Base-by-base conservation (phyloP, 257 asterid species). In the Solanum chiquidenum region DNA sequence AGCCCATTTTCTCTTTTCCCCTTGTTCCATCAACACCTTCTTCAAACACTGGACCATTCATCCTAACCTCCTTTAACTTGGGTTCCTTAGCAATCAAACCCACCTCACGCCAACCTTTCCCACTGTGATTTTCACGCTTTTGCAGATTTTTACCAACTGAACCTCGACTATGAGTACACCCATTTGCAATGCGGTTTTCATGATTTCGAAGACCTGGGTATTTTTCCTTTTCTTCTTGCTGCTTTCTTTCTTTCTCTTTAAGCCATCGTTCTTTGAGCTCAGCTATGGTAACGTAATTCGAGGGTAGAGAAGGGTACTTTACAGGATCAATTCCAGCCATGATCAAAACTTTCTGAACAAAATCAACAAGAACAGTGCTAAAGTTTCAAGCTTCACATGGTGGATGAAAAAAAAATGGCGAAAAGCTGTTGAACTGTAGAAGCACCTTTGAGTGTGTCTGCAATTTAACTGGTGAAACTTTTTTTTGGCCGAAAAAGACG, bases 211-310 rank as follows among this genome's bases (percentile, higher is more conserved):
- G 38, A 27, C 33, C 79, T 75, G 72, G 68, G 82, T 68, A 77
- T n/a, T 20, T 62, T 12, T 87, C 66, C 60, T 91, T 80, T 31
- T 88, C 86, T 73, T 84, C 83, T 73, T 88, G 88, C 46, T 89
- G 79, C 46, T 87, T 80, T 31, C 89, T 90, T 60, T 91, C 83
- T 49, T 94, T 89, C 80, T 89, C 91, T 18, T 85, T 90, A 83
- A 93, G 89, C 98, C 98, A 95, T 86, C 92, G 92, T 87, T 94
- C 94, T 77, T 89, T 91, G 35, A 96, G 96, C 11, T 92, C 92
- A 49, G 87, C 92, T 1, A 93, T 69, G n/a, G 98, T 88, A 21
- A 96, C 95, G 90, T 95, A 96, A 86, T 91, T 90, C 3, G 96
- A 87, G 12, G 98, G 98, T 44, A 96, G 86, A 58, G 91, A 83